Evolutionary conservation across 805 yeast genomes (phyloP).

Genomic region (Nakazawaea populi): DNA sequence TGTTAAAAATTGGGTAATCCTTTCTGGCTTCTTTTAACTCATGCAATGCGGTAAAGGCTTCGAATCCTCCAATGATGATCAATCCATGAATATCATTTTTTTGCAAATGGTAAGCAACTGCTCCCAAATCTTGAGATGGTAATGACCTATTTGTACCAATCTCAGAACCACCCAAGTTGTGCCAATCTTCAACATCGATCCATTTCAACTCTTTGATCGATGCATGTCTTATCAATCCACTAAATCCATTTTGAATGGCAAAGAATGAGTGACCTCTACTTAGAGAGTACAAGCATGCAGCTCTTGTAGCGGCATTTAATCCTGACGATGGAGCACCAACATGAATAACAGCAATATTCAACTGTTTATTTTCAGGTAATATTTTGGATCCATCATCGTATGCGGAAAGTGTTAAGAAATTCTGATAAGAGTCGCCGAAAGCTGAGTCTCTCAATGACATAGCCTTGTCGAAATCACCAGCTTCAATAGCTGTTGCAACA

Average conservation of each 20-base stretch:
- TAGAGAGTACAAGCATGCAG: conserved; percentile 86
- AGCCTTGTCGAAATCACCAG: conserved; percentile 78
- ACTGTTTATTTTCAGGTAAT: conserved; percentile 54
- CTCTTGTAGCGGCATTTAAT: conserved; percentile 84
- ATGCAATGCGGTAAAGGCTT: conserved; percentile 84
- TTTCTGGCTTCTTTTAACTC: conserved; percentile 73
- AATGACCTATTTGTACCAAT: conserved; percentile 91
- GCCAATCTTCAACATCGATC: conserved; percentile 88
- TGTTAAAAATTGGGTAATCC: conserved; percentile 84
- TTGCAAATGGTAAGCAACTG: conserved; percentile 89
- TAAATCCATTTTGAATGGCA: conserved; percentile 91
- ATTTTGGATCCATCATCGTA: conserved; percentile 58
- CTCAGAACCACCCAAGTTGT: conserved; percentile 88
- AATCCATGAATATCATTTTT: conserved; percentile 84
- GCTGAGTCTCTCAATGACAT: conserved; percentile 84
- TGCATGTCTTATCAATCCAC: conserved; percentile 87
- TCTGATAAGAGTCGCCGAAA: conserved; percentile 72
- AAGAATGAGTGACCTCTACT: conserved; percentile 86
- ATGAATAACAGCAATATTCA: conserved; percentile 79
- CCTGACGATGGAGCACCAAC: conserved; percentile 99
- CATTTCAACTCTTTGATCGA: conserved; percentile 69
- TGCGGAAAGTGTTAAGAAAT: conserved; percentile 65
- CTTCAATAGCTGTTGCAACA: conserved; percentile 85
- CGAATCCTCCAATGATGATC: conserved; percentile 92
- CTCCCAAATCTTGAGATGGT: conserved; percentile 82